phyloP scores from a whole-genome alignment of 225 moss, liverwort and hornwort genomes.

The Pleurozium schreberi region DNA sequence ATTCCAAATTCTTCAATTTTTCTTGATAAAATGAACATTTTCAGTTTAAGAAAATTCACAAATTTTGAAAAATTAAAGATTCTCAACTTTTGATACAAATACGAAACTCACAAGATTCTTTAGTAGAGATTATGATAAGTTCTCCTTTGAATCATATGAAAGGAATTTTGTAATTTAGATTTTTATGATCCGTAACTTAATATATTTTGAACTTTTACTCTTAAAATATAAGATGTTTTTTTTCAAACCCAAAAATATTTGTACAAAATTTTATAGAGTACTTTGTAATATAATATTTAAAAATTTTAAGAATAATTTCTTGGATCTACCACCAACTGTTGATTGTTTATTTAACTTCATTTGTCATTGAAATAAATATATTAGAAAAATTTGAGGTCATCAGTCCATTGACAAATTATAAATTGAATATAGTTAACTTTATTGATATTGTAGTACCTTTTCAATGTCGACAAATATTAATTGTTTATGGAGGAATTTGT shows the following conservation, averaged over 20 bases:
- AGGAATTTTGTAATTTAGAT: rapidly evolving
- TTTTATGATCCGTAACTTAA: too few species aligned
- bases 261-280: not conserved
- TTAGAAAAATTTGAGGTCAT: not conserved
- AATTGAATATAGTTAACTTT: not conserved
- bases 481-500: too few species aligned
- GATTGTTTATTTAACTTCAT: rapidly evolving
- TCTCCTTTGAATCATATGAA: not conserved
- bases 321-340: rapidly evolving
- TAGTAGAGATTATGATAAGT: not conserved
- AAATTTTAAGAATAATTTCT: too few species aligned
- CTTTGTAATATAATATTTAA: not conserved
- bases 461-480: too few species aligned
- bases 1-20: not conserved
- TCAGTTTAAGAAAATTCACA: not conserved
- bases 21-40: too few species aligned
- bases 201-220: not conserved
- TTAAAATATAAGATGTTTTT: not conserved
- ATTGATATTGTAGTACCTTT: too few species aligned
- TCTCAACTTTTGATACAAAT: not conserved
- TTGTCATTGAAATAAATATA: not conserved
- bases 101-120: not conserved
- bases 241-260: not conserved
- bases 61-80: not conserved
- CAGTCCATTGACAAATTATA: not conserved